Evolutionary conservation across 345 rosid genomes (phyloP).

Genomic region (Turnera subulata): DNA sequence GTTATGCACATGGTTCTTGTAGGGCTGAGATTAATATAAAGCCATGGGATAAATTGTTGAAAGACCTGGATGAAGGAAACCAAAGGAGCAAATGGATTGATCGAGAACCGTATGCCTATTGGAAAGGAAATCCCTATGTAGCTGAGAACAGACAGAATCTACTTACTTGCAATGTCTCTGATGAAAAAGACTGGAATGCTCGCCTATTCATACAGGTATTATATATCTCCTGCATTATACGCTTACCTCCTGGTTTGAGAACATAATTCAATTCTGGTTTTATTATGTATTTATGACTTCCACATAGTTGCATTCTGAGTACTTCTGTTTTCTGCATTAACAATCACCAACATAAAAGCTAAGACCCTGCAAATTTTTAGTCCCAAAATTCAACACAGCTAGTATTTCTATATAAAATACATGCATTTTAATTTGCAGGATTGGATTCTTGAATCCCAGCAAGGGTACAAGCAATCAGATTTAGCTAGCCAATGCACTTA

Average conservation of each 20-base stretch:
- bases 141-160: conserved; percentile 27
- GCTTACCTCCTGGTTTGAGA: too few relatives aligned
- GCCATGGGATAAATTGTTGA: conserved; percentile 29
- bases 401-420: too few relatives aligned
- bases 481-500: conserved; percentile 71
- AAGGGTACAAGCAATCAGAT: conserved; percentile 76
- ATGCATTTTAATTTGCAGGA: conserved; percentile 53
- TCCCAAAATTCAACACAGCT: too few relatives aligned
- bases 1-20: neutral
- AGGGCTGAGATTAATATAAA: conserved; percentile 35
- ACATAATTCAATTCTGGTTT: too few relatives aligned
- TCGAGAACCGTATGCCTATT: conserved; percentile 35
- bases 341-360: too few relatives aligned
- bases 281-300: too few relatives aligned
- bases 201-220: conserved; percentile 21
- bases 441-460: conserved; percentile 56
- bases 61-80: conserved; percentile 24
- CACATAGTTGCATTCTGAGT: too few relatives aligned
- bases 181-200: conserved; percentile 32
- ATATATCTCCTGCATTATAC: too few relatives aligned
- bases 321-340: too few relatives aligned
- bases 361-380: too few relatives aligned
- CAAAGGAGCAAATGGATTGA: conserved; percentile 23
- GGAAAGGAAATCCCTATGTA: conserved; percentile 39
- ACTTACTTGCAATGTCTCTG: conserved; percentile 24